Conservation (phyloP, 495 filamentous ascomycete genomes). For the Talaromyces thailandensis region DNA sequence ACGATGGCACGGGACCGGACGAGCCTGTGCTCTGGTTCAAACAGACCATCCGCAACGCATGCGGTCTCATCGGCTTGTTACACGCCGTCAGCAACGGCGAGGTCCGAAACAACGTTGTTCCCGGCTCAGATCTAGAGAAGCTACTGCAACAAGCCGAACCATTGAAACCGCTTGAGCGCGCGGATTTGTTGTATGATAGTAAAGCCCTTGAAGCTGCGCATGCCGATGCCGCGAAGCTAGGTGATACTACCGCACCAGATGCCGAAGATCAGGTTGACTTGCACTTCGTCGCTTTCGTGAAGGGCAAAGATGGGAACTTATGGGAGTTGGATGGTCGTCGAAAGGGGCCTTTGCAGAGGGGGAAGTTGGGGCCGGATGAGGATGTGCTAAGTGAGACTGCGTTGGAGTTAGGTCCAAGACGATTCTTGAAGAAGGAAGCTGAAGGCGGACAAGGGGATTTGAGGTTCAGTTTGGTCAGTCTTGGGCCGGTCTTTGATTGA, state of each 20-base stretch:
- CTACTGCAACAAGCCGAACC: conserved; percentile 37
- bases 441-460: conserved; percentile 52
- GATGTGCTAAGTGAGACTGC: conserved; percentile 63
- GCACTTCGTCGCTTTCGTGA: conserved; percentile 85
- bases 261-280: conserved; percentile 61
- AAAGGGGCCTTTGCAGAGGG: conserved; percentile 60
- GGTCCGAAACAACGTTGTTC: conserved; percentile 30
- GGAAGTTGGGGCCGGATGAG: conserved; percentile 43
- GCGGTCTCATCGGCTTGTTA: conserved; percentile 74
- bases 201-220: conserved; percentile 64
- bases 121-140: conserved; percentile 36
- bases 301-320: conserved; percentile 55
- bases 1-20: conserved; percentile 37
- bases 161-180: conserved; percentile 44
- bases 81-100: conserved; percentile 63
- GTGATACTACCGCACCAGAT: conserved; percentile 63
- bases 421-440: conserved; percentile 55
- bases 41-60: conserved; percentile 83
- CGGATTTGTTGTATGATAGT: conserved; percentile 64
- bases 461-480: conserved; percentile 65
- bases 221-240: conserved; percentile 56
- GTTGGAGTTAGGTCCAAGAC: conserved; percentile 45
- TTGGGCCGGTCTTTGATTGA: conserved; percentile 58
- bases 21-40: conserved; percentile 80
- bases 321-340: conserved; percentile 82